Evolutionary conservation across 768 basidiomycete species (phyloP).

Genomic region (Imleria badia): DNA sequence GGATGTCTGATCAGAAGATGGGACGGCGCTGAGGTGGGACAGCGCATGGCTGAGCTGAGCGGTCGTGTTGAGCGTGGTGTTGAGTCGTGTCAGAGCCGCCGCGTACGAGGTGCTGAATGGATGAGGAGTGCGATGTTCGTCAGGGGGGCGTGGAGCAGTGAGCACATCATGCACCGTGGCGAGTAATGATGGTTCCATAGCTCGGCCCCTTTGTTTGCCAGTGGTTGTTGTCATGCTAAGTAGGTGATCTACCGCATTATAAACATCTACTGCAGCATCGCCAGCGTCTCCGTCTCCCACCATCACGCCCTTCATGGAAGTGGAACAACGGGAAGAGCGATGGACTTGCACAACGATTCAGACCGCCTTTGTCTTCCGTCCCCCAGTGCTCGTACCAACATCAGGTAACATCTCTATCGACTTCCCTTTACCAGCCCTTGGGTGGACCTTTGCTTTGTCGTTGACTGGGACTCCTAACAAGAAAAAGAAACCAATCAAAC

Average conservation of each 20-base stretch:
- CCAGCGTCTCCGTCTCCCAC: too few relatives aligned
- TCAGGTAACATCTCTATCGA: background rate
- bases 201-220: too few relatives aligned
- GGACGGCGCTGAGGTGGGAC: conserved; percentile 40
- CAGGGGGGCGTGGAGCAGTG: conserved; percentile 19
- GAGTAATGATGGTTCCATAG: conserved; percentile 23
- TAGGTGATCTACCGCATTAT: too few relatives aligned
- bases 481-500: too few relatives aligned
- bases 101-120: conserved; percentile 27
- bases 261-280: too few relatives aligned
- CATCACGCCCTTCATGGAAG: too few relatives aligned
- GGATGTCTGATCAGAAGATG: conserved; percentile 55
- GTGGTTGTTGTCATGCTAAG: too few relatives aligned
- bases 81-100: conserved; percentile 37
- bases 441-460: conserved; percentile 18
- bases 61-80: conserved; percentile 50
- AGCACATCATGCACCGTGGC: conserved; percentile 28
- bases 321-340: conserved; percentile 4
- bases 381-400: background rate
- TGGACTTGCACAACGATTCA: conserved; percentile 16
- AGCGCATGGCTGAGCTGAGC: conserved; percentile 56
- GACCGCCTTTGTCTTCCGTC: background rate
- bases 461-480: too few relatives aligned
- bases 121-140: conserved; percentile 15
- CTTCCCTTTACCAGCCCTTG: conserved; percentile 9